Conservation (phyloP, 192 early-diverging fungal genomes). For the Coemansia sp. region DNA sequence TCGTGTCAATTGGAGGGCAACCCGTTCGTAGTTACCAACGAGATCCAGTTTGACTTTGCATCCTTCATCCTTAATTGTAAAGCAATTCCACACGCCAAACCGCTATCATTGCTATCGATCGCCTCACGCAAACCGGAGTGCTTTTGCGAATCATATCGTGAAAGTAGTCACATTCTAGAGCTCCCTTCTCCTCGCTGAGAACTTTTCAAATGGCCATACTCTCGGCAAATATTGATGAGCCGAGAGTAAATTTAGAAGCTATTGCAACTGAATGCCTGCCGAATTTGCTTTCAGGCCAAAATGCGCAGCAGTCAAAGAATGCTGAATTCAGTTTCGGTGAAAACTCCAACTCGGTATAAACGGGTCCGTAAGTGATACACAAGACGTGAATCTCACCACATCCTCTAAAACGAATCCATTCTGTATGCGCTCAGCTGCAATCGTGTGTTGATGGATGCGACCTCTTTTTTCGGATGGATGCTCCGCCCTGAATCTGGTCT, state of each 20-base stretch:
- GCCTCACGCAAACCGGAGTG: neutral
- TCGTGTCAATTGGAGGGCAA: neutral
- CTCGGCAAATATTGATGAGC: neutral
- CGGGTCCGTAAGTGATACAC: neutral
- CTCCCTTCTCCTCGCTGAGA: neutral
- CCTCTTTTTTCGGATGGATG: constrained; percentile 23
- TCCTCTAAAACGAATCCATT: neutral
- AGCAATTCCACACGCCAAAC: neutral
- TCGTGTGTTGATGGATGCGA: constrained; percentile 13
- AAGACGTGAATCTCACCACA: neutral
- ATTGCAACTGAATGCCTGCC: neutral
- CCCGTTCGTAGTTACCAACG: neutral
- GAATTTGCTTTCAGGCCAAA: neutral
- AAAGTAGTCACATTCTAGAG: neutral
- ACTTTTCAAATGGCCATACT: neutral
- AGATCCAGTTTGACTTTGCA: neutral
- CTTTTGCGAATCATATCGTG: neutral
- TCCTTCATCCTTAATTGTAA: neutral
- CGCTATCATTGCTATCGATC: neutral
- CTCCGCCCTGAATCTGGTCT: constrained; percentile 6
- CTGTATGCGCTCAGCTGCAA: neutral
- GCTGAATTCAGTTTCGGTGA: neutral
- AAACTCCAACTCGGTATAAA: neutral
- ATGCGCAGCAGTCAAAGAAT: neutral
- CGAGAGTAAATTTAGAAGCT: neutral